Evolutionary conservation across 345 rosid species (phyloP), one percentile per base, ranked within the genome.

Genomic region (Alliaria petiolata): DNA sequence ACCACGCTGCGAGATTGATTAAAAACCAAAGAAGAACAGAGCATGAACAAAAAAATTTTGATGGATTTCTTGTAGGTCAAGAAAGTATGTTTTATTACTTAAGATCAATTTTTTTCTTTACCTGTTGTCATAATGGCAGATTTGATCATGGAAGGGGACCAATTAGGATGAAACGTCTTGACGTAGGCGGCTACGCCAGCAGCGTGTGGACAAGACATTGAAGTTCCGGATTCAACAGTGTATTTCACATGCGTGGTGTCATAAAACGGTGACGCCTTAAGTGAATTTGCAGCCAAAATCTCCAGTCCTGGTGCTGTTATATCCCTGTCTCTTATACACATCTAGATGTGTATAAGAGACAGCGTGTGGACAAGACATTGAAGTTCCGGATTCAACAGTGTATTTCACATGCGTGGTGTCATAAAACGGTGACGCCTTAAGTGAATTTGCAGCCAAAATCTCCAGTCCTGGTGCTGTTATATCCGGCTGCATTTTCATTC

Each of bases 371-470:
- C 83, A 82, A 61, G 88, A 10, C 86, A 85, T 81, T 8, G 86
- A 85, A 17, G 81, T 82, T 62, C 85, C 83, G 0, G 85, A 79
- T 4, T 67, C 9, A 50, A 79, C 46, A 42, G 34, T 38, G 73
- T 73, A 79, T 5, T 76, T 54, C 15, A 47, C 62, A 16, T 13
- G 62, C 67, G 79, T 79, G 0, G 6, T 2, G 33, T 75, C 70
- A 0, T 1, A 2, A 31, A 60, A 15, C 2, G 16, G 52, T 56
- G 0, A 0, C 47, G 19, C 67, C 12, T 2, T 19, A 46, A 28
- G 76, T 33, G 85, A 73, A 83, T 74, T 84, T 0, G 89, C 87
- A 3, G 89, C 89, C n/a, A 84, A 65, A 31, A 87, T 85, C 34
- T 80, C 74, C 43, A 82, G 78, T 60, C 87, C 87, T 0, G 86